Base-by-base conservation (phyloP, 2,329 filamentous ascomycete genomes). In the Alternaria incomplexa region DNA sequence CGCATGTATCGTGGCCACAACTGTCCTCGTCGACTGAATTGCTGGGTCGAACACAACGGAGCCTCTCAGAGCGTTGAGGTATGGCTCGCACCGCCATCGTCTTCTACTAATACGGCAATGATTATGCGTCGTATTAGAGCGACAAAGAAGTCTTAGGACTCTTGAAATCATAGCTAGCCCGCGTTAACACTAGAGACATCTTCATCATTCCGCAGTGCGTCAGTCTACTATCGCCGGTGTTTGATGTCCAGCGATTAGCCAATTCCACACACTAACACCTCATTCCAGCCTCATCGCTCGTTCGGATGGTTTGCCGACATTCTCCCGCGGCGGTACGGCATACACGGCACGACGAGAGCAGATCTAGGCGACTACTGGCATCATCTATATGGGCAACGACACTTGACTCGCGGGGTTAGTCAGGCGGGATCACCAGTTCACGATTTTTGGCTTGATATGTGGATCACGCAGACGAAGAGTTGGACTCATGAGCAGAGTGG, bases 1-100 rank as follows among this genome's bases (percentile, higher is more conserved):
- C 61, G 61, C 36, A 70, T 70, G 64, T 67, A 71, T 36, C 63
- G 63, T 11, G 69, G 69, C 3, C 61, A 64, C 9, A 61, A 45
- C 50, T 62, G 63, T 17, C 62, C 65, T 23, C 52, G 17, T 15
- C 40, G 30, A 11, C 6, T 65, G 8, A 7, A 58, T 11, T 61
- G 58, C 54, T 61, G 56, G 56, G 50, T 47, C 5, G 62, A 55
- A 28, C 26, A 53, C 23, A 56, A 43, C 22, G 58, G 20, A 56
- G 62, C 46, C 44, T 62, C 60, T 44, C 54, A 20, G 20, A 22
- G 50, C n/a, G 51, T 32, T 15, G 59, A 44, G 30, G 45, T 64
- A 6, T 70, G 68, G 68, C 61, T 69, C 4, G 53, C 61, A 13
- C 66, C 63, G 11, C 66, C 68, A 3, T 59, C 58, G 6, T 70